phyloP scores from a whole-genome alignment of 2,329 filamentous ascomycete genomes.

The Penicillium sp. region DNA sequence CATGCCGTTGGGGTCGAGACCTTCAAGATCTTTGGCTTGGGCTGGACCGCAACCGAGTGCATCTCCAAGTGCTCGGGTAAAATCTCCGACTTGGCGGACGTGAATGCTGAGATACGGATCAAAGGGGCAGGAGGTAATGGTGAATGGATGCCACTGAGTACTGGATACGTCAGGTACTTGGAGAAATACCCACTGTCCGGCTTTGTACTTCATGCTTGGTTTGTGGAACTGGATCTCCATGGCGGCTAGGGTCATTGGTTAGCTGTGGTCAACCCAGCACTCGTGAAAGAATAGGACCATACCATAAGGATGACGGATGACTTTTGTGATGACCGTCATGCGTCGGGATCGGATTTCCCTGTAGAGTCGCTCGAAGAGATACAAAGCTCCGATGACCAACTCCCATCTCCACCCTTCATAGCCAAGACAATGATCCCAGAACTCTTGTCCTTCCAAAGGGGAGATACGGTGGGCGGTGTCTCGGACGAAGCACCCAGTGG shows the following conservation, averaged over 20 bases:
- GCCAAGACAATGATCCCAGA: slow-evolving; percentile 91
- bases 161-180: slow-evolving; percentile 85
- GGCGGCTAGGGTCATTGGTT: slow-evolving; percentile 60
- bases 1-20: slow-evolving; percentile 89
- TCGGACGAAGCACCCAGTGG: slow-evolving; percentile 92
- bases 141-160: slow-evolving; percentile 98
- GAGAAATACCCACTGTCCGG: slow-evolving; percentile 96
- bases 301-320: slow-evolving; percentile 94
- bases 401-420: slow-evolving; percentile 99
- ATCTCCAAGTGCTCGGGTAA: slow-evolving; percentile 88
- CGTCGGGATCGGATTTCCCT: slow-evolving; percentile 83
- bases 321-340: slow-evolving; percentile 84
- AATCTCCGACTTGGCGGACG: slow-evolving; percentile 94
- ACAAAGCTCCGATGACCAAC: slow-evolving; percentile 77
- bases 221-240: slow-evolving; percentile 98
- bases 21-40: slow-evolving; percentile 85
- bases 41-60: slow-evolving; percentile 86
- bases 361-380: slow-evolving; percentile 83
- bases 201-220: slow-evolving; percentile 96
- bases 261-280: not conserved
- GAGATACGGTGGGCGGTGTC: slow-evolving; percentile 70
- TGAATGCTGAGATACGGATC: slow-evolving; percentile 94
- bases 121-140: slow-evolving; percentile 95
- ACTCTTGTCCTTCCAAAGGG: slow-evolving; percentile 75
- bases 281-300: slow-evolving; percentile 31